Evolutionary conservation across 352 stramenopile genomes (phyloP).

Genomic region (Globisporangium spinosum): DNA sequence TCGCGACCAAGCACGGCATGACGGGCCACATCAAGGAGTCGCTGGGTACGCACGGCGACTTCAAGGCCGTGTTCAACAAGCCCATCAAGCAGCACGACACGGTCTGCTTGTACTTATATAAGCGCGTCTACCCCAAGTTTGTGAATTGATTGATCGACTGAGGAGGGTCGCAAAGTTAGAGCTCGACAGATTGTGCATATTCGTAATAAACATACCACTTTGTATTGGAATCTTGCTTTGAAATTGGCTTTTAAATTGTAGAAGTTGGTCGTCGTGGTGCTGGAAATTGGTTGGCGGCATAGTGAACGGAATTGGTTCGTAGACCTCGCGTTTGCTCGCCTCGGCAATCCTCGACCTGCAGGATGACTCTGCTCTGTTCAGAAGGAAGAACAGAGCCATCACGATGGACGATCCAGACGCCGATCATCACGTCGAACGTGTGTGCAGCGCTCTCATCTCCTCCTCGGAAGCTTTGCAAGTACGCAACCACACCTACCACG

Average conservation of each 20-base stretch:
- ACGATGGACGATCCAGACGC: background rate
- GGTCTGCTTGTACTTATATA: slow-evolving; percentile 98
- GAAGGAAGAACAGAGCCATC: background rate
- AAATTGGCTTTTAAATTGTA: background rate
- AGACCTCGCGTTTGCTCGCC: background rate
- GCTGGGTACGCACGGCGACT: slow-evolving; percentile 97
- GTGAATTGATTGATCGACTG: slow-evolving; percentile 37
- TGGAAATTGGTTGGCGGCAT: background rate
- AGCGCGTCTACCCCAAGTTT: slow-evolving; percentile 98
- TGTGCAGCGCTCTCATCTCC: background rate
- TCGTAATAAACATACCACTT: background rate
- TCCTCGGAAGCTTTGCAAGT: background rate
- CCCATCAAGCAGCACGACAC: slow-evolving; percentile 99
- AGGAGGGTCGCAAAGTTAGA: background rate
- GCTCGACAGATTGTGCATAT: background rate
- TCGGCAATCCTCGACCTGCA: background rate
- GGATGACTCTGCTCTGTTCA: background rate
- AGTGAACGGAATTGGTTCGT: background rate
- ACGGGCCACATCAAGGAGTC: slow-evolving; percentile 98
- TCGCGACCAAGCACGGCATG: slow-evolving; percentile 97
- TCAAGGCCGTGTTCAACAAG: slow-evolving; percentile 99
- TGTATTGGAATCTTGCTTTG: background rate
- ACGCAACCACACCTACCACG: background rate
- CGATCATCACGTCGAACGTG: background rate
- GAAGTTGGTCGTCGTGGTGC: background rate